A percentile compares a stretch with the other conserved stretches of the same genome.
Evolutionary conservation across 495 filamentous ascomycete species (phyloP).

Genomic region (Aspergillus mulundensis): DNA sequence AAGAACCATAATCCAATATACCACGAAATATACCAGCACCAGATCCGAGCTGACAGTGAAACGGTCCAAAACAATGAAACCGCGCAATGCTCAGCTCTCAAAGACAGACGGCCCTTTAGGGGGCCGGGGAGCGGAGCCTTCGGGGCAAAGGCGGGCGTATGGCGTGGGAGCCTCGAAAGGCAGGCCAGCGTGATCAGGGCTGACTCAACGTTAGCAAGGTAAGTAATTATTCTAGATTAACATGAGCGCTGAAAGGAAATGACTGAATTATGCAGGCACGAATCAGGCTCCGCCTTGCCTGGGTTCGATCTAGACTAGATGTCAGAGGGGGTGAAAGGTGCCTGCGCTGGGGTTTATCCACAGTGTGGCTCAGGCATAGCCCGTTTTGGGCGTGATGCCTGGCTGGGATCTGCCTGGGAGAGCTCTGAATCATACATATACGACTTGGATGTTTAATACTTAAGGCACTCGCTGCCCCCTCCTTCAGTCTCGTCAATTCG

Average conservation of each 20-base stretch:
- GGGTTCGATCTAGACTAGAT: neutral
- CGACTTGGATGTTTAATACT: neutral
- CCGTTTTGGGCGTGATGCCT: neutral
- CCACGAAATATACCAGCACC: too few species aligned
- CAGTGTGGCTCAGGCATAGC: neutral
- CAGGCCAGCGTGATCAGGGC: neutral
- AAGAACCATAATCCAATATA: neutral
- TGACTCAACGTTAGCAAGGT: neutral
- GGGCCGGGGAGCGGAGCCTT: neutral
- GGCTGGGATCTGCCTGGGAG: neutral
- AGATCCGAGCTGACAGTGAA: neutral
- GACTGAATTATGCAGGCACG: neutral
- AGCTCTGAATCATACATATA: constrained; percentile 2
- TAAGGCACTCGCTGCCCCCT: neutral
- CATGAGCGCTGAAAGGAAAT: neutral
- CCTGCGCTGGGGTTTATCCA: neutral
- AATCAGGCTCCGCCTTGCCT: neutral
- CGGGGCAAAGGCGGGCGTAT: constrained; percentile 6
- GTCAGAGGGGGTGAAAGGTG: neutral
- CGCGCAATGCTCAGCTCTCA: neutral
- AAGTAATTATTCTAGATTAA: neutral
- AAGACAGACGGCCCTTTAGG: neutral
- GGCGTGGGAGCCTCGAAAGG: too few species aligned
- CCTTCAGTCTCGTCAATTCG: neutral
- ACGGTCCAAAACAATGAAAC: neutral